These are phyloP conservation scores for Castanea sativa DNA, from an alignment of 306 rosid species.

Conservation along the genomic window DNA sequence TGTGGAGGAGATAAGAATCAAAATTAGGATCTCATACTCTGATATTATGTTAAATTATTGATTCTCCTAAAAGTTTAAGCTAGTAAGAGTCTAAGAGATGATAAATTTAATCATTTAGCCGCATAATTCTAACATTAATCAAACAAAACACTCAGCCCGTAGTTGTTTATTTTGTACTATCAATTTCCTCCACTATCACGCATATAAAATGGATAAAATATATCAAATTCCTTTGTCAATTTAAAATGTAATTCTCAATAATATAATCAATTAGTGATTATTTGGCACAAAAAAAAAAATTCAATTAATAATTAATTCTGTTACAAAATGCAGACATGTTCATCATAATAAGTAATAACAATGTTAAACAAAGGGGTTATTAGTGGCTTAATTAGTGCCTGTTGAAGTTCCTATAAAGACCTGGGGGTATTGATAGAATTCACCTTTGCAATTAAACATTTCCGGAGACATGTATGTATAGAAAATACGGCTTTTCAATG, in stretches of 20 bases:
- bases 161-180: background rate
- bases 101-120: no score
- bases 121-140: background rate
- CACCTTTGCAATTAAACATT: background rate
- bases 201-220: background rate
- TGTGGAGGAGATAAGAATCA: no score
- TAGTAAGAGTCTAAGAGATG: no score
- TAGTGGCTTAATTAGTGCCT: background rate
- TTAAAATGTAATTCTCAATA: background rate
- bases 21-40: no score
- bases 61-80: no score
- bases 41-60: no score
- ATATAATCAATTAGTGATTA: background rate
- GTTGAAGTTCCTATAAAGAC: background rate
- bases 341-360: no score
- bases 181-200: background rate
- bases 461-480: background rate
- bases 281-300: background rate
- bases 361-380: no score
- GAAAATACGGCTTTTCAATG: slow-evolving; percentile 8
- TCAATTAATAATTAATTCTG: background rate
- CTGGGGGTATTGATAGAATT: background rate
- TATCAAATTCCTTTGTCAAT: background rate
- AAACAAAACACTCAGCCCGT: background rate
- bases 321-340: no score